phyloP scores from a whole-genome alignment of 2,329 filamentous ascomycete genomes.

The Chaetothyriales sp. region DNA sequence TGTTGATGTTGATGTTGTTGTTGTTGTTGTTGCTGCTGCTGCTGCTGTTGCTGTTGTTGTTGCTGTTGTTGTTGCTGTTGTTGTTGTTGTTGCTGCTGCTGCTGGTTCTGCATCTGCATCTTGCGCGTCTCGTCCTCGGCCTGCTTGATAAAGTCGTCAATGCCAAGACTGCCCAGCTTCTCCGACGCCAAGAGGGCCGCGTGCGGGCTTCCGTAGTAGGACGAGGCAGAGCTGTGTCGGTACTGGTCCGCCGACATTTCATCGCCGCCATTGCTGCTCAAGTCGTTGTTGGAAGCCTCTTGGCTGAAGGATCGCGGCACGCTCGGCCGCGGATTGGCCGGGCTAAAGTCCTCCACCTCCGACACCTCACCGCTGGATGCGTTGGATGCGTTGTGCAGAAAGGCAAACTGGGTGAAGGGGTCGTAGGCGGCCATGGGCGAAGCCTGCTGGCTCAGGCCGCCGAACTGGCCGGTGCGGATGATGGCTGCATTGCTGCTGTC shows the following conservation, averaged over 20 bases:
- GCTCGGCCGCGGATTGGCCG: constrained; percentile 21
- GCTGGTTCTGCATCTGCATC: constrained; percentile 12
- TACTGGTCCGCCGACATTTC: constrained; percentile 30
- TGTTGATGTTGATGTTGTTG: too few relatives aligned
- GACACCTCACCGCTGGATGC: constrained; percentile 38
- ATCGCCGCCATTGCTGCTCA: constrained; percentile 24
- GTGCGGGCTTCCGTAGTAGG: constrained; percentile 29
- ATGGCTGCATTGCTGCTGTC: constrained; percentile 31
- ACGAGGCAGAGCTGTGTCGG: constrained; percentile 30
- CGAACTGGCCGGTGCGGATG: constrained; percentile 3
- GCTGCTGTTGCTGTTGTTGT: too few relatives aligned
- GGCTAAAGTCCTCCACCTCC: constrained; percentile 29
- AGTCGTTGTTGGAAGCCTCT: constrained; percentile 22
- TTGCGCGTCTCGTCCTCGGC: constrained; percentile 15
- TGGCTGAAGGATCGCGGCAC: constrained; percentile 19
- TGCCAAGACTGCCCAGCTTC: constrained; percentile 29
- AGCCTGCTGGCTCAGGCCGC: constrained; percentile 3
- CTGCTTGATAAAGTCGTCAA: constrained; percentile 31
- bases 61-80: too few relatives aligned
- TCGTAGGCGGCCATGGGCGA: constrained; percentile 17
- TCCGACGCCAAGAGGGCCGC: constrained; percentile 28
- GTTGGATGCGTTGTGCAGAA: constrained; percentile 22
- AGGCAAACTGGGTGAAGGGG: constrained; percentile 2
- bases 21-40: too few relatives aligned
- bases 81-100: too few relatives aligned